phyloP scores from a whole-genome alignment of 2,329 filamentous ascomycete genomes.

The Diplodia intermedia region DNA sequence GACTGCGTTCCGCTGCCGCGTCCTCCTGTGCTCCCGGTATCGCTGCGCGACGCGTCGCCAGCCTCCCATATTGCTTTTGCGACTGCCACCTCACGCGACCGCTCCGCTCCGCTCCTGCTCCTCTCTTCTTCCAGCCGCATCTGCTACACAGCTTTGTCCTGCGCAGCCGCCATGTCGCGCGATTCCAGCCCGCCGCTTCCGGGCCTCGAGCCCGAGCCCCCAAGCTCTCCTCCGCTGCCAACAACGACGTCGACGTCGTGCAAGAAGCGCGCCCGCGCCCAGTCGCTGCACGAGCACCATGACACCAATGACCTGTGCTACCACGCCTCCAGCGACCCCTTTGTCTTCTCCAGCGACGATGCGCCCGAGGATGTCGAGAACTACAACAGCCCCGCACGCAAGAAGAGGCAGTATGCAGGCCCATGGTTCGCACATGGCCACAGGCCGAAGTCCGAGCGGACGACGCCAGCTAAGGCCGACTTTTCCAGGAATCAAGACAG shows the following conservation, averaged over 20 bases:
- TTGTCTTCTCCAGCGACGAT: constrained; percentile 75
- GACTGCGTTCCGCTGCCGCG: constrained; percentile 25
- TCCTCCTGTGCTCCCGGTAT: constrained; percentile 21
- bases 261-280: constrained; percentile 32
- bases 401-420: constrained; percentile 69
- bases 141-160: constrained; percentile 12
- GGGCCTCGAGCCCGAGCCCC: constrained; percentile 30
- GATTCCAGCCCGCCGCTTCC: constrained; percentile 23
- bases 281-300: constrained; percentile 15
- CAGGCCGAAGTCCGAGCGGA: constrained; percentile 41
- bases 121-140: constrained; percentile 11
- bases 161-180: constrained; percentile 28
- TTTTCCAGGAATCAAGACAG: constrained; percentile 70
- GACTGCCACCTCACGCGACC: constrained; percentile 1
- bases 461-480: constrained; percentile 54
- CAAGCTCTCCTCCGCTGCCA: constrained; percentile 32
- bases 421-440: constrained; percentile 70
- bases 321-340: constrained; percentile 61
- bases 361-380: constrained; percentile 62
- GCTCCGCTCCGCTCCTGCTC: neutral
- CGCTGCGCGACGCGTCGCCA: constrained; percentile 30
- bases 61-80: constrained; percentile 29
- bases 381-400: constrained; percentile 63
- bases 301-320: constrained; percentile 56
- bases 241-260: constrained; percentile 4